phyloP scores from a whole-genome alignment of 169 alveolate genomes.

The Eimeria necatrix region DNA sequence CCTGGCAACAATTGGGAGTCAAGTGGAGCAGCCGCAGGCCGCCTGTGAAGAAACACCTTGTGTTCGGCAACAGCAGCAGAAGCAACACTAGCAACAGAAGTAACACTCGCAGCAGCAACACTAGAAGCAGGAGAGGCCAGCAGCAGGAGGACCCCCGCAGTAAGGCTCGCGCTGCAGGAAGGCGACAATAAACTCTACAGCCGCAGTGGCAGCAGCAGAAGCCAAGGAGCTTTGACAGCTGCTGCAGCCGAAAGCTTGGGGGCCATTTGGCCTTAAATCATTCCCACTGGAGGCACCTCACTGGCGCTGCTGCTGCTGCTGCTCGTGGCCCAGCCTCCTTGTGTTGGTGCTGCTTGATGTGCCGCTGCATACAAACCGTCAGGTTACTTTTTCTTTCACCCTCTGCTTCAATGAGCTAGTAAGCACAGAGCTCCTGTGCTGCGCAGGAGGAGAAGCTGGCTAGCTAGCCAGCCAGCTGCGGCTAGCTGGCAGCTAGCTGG shows the following conservation, averaged over 20 bases:
- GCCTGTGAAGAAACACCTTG: too few species aligned
- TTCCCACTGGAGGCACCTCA: not conserved
- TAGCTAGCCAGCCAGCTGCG: too few species aligned
- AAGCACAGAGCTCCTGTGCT: too few species aligned
- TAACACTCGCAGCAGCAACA: not conserved
- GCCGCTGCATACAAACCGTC: not conserved
- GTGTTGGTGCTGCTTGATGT: not conserved
- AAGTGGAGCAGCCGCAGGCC: not conserved
- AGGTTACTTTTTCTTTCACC: too few species aligned
- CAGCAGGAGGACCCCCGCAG: not conserved
- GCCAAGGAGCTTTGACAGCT: not conserved
- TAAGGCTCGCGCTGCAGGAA: not conserved
- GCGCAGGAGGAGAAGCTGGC: too few species aligned
- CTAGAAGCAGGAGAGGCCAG: not conserved
- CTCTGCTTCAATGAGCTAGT: too few species aligned
- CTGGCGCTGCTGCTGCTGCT: slow-evolving; percentile 5
- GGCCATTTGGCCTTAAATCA: not conserved
- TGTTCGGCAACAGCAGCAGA: not conserved
- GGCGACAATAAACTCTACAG: not conserved
- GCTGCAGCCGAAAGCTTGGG: not conserved
- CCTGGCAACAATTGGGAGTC: not conserved
- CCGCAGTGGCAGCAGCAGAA: not conserved
- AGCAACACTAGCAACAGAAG: not conserved
- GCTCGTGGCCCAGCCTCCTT: not conserved
- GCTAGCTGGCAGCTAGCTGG: too few species aligned